phyloP scores from a whole-genome alignment of 805 yeast genomes.

The Dipodascus geniculatus region DNA sequence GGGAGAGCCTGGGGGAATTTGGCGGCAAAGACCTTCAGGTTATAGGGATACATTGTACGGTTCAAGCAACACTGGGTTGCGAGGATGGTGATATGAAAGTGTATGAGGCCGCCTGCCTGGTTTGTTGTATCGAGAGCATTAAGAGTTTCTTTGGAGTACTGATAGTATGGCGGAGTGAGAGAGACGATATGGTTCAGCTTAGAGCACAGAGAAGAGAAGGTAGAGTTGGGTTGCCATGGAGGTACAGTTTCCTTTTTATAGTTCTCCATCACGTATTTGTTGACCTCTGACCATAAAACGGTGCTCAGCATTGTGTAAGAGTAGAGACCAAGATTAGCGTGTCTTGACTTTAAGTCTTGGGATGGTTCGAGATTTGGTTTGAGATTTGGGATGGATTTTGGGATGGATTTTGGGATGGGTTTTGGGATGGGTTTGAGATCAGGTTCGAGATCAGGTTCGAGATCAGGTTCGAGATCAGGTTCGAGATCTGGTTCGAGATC shows the following conservation, averaged over 20 bases:
- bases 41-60: conserved; percentile 23
- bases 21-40: conserved; percentile 10
- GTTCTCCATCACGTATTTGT: conserved; percentile 11
- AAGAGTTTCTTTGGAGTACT: conserved; percentile 17
- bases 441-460: not conserved
- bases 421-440: too few species aligned
- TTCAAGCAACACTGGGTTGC: conserved; percentile 22
- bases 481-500: too few species aligned
- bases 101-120: conserved; percentile 22
- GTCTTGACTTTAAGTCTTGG: not conserved
- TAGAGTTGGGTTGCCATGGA: conserved; percentile 22
- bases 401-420: too few species aligned
- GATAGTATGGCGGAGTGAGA: conserved; percentile 16
- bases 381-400: too few species aligned
- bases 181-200: conserved; percentile 15
- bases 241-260: conserved; percentile 17
- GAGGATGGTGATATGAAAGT: conserved; percentile 22
- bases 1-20: conserved; percentile 17
- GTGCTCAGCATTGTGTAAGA: conserved; percentile 12
- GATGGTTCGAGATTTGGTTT: too few species aligned
- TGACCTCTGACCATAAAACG: conserved; percentile 15
- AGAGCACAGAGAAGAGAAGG: conserved; percentile 14
- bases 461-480: too few species aligned
- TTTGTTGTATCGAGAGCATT: conserved; percentile 17
- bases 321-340: conserved; percentile 10